Evolutionary conservation across 768 basidiomycete species (phyloP).

Genomic region (Cyclocybe aegerita): DNA sequence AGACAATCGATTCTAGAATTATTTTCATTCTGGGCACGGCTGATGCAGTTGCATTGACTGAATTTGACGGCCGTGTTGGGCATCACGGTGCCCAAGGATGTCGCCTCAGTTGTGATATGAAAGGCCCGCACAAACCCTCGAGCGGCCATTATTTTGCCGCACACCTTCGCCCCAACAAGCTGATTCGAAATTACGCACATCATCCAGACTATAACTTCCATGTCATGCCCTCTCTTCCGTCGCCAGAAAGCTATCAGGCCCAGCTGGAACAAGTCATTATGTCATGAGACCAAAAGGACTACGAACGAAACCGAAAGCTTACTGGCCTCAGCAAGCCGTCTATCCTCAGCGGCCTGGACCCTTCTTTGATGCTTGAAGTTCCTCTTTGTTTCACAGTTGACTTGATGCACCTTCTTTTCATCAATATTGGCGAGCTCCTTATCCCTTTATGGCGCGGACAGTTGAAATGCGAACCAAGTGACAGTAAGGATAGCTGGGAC

Average conservation of each 20-base stretch:
- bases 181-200: no score
- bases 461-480: constrained; percentile 14
- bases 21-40: constrained; percentile 16
- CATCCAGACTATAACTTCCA: no score
- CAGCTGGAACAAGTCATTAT: no score
- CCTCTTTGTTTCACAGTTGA: constrained; percentile 31
- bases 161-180: no score
- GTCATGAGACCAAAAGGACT: no score
- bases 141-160: no score
- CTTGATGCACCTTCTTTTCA: constrained; percentile 34
- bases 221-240: no score
- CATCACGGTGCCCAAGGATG: constrained; percentile 35
- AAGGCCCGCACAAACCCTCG: constrained; percentile 22
- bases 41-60: constrained; percentile 20
- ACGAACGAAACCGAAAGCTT: no score
- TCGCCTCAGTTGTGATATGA: constrained; percentile 27
- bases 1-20: constrained; percentile 8
- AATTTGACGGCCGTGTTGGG: constrained; percentile 28
- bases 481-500: constrained; percentile 20
- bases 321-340: no score
- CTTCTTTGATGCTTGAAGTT: constrained; percentile 23
- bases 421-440: constrained; percentile 39
- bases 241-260: no score
- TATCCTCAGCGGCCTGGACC: no score
- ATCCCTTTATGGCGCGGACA: constrained; percentile 31